phyloP scores from a whole-genome alignment of 192 early-diverging fungal species.

The Backusella tuberculispora region DNA sequence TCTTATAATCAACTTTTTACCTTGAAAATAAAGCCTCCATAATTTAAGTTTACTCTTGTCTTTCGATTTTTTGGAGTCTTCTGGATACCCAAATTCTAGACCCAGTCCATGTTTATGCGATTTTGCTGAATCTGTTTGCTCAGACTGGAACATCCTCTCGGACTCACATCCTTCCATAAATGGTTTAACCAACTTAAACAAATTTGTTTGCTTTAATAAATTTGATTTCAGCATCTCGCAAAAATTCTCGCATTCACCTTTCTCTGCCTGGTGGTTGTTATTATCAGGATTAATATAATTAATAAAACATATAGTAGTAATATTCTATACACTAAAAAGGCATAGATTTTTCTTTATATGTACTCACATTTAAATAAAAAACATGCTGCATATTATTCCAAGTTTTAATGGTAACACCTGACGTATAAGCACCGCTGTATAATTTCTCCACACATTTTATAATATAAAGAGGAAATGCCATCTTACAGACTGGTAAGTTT shows the following conservation, averaged over 20 bases:
- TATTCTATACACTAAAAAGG: too few species aligned
- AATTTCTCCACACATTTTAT: conserved; percentile 91
- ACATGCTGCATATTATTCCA: conserved; percentile 91
- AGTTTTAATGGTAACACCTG: conserved; percentile 81
- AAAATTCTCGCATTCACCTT: conserved; percentile 73
- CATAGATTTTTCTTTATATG: not conserved
- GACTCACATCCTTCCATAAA: conserved; percentile 81
- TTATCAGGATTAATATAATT: too few species aligned
- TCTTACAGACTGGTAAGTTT: conserved; percentile 58
- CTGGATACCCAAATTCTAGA: conserved; percentile 70
- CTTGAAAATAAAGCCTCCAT: conserved; percentile 77
- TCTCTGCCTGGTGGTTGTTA: conserved; percentile 50
- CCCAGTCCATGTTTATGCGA: conserved; percentile 61
- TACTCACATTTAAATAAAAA: conserved; percentile 66
- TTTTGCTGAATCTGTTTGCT: conserved; percentile 22
- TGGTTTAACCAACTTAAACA: conserved; percentile 80
- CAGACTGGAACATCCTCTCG: conserved; percentile 72
- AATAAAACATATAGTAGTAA: too few species aligned
- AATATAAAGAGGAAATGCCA: conserved; percentile 86
- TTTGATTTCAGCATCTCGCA: conserved; percentile 77
- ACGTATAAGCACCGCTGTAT: conserved; percentile 62
- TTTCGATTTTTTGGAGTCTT: conserved; percentile 69
- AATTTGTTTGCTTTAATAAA: conserved; percentile 67
- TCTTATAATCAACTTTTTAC: conserved; percentile 41
- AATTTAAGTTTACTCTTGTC: conserved; percentile 75